Base-by-base conservation (phyloP, 108 stramenopile genomes). In the Cyclotella cryptica region DNA sequence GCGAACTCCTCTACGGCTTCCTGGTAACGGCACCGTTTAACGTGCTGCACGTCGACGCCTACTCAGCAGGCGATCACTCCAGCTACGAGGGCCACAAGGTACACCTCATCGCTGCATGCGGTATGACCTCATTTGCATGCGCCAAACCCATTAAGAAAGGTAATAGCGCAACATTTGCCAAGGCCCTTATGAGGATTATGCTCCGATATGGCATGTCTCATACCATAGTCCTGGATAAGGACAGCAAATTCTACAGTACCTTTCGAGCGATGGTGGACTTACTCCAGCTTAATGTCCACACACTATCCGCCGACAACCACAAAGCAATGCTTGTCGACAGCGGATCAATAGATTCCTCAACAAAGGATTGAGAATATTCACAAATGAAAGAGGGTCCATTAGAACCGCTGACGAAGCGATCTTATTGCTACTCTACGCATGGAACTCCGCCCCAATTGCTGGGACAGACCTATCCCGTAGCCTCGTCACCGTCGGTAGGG, bases 251-350 rank as follows among this genome's bases (percentile, higher is more conserved):
- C 69, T 46, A 49, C 45, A 68, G 67, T 41, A 68, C 21, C 49
- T 70, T 70, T 28, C 41, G 24, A 17, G n/a, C 45, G 39, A 53
- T 58, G 2, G 40, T 58, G 7, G 54, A 66, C 24, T 43, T 67
- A 12, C 65, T 75, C 0, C 29, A 67, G 28, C 63, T 75, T 18
- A 57, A 75, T 27, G 7, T 18, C 51, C 64, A 75, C 54, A 24
- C 49, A 15, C 39, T 75, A 1, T 41, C 49, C 30, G 51, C 63
- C 14, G 71, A 42, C 4, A 84, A 84, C 27, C 83, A 84, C 41
- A 51, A 84, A n/a, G 49, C 77, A 5, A 78, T 84, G 57, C 45
- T 58, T 0, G 45, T 71, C 1, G 77, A n/a, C n/a, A 84, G 45
- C 71, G 64, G 1, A 10, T 84, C 47, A 45, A 58, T 26, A 41